A percentile compares a stretch with the other conserved stretches of the same genome.
Conservation (phyloP, 768 basidiomycete species). For the Glaciozyma martinii region DNA sequence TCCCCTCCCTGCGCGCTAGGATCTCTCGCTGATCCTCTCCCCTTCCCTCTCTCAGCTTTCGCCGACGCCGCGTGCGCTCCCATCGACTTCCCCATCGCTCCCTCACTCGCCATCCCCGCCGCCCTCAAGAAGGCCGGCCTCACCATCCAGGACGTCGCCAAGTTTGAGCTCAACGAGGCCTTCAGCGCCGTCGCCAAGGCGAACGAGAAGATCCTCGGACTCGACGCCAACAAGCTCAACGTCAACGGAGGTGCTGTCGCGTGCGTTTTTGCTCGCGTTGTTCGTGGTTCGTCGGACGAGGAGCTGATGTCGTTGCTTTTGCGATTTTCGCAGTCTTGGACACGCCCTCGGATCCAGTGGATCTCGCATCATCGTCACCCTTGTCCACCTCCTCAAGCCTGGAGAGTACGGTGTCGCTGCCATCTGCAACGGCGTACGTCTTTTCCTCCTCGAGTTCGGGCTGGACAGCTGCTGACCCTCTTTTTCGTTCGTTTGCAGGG, state of each 20-base stretch:
- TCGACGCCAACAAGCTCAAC: constrained; percentile 84
- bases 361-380: constrained; percentile 83
- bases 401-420: constrained; percentile 93
- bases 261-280: constrained; percentile 48
- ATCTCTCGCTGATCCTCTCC: background rate
- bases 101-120: constrained; percentile 77
- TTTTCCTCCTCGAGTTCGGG: too few species aligned
- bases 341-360: constrained; percentile 58
- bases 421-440: constrained; percentile 49
- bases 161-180: constrained; percentile 96
- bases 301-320: background rate
- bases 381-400: constrained; percentile 79
- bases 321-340: constrained; percentile 17
- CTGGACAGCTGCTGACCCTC: too few species aligned
- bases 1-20: background rate
- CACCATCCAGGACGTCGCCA: constrained; percentile 68
- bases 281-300: background rate
- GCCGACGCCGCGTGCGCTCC: constrained; percentile 95
- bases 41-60: constrained; percentile 54
- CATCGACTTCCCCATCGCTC: constrained; percentile 92
- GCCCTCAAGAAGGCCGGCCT: constrained; percentile 83
- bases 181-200: constrained; percentile 90
- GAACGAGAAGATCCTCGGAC: constrained; percentile 73
- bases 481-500: background rate
- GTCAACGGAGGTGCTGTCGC: constrained; percentile 80